Evolutionary conservation across 1,139 yeast species (phyloP), one percentile per base, ranked within the genome.

Genomic region (Candida albicans): DNA sequence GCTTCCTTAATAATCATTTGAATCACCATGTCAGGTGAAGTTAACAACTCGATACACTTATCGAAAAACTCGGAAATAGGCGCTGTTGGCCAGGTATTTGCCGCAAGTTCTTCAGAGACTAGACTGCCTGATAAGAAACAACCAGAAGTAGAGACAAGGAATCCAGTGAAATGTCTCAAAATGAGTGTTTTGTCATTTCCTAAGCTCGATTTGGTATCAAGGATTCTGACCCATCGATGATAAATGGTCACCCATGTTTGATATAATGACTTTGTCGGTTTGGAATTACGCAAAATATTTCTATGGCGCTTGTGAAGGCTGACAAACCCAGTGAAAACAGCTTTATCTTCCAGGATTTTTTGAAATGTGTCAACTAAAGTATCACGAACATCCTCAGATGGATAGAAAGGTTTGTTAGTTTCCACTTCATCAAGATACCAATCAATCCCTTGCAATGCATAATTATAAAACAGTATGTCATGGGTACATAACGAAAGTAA

Each of bases 231-330:
- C 87, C 88, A 82, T 34, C 81, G 68, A 33, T 73, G 72, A 56
- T 77, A 83, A 46, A 85, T 76, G 33, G 79, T 62, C 4, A 73
- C 57, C 87, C 93, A 84, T 1, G 84, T 79, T 44, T 77, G 79
- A 34, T 78, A 68, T 32, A 87, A 63, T 1, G 88, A 78, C 33
- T 70, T 68, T 0, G 88, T 81, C 1, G 91, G 87, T 32, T 64
- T 66, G 6, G 78, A 76, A n/a, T 81, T 68, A 47, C 81, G 72
- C 41, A 84, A 62, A 36, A 86, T 70, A 48, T 68, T 76, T 49
- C 77, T 75, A 45, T 87, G 67, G 47, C 82, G 76, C 57, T 87
- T 86, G 57, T 87, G 93, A 29, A 85, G 72, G 0, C 95, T 90
- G 13, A 86, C 87, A 27, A 84, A 77, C 13, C 95, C 93, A 0